Conservation (phyloP, 345 rosid species). For the Hibiscus trionum region DNA sequence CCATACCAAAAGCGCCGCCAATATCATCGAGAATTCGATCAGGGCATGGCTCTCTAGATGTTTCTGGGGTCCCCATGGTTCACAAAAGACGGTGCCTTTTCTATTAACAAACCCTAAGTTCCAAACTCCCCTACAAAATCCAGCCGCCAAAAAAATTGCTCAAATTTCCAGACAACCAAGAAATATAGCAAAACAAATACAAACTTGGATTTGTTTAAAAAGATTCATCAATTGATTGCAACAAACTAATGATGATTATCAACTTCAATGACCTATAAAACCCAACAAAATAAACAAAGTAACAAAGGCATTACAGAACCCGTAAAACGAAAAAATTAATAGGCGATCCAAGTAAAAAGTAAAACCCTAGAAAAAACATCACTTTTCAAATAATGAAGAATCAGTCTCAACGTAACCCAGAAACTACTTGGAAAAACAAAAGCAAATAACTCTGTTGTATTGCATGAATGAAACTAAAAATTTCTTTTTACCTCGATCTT, state of each 20-base stretch:
- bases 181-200: background rate
- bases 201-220: no score
- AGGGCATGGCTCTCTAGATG: background rate
- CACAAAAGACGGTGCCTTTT: background rate
- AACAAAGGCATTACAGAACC: background rate
- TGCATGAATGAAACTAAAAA: background rate
- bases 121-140: background rate
- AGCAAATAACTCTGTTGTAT: background rate
- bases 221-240: background rate
- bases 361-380: background rate
- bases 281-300: background rate
- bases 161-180: background rate
- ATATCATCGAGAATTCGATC: background rate
- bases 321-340: no score
- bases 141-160: background rate
- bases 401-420: background rate
- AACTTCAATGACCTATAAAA: background rate
- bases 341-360: background rate
- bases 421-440: background rate
- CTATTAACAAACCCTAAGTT: background rate
- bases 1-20: background rate
- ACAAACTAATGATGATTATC: background rate
- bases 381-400: background rate
- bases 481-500: background rate
- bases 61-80: background rate